Evolutionary conservation across 2,329 filamentous ascomycete genomes (phyloP), one percentile per base, ranked within the genome.

Genomic region (Epichloe sp.): DNA sequence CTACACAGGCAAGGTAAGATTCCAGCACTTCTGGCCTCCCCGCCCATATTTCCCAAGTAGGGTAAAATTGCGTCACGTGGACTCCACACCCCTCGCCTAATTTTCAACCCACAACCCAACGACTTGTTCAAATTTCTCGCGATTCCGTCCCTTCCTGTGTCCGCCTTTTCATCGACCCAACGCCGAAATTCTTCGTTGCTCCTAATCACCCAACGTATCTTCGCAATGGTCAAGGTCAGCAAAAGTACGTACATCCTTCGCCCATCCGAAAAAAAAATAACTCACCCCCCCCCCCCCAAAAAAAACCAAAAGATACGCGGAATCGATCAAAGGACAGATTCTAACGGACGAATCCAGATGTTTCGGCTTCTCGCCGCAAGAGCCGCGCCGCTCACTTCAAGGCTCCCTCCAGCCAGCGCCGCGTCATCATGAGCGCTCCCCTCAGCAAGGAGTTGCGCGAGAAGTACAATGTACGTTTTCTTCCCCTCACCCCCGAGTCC

Each of bases 371-470:
- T 70, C 84, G 91, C 77, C 86, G 91, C 79, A 98, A 98, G 88
- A 93, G 88, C 77, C 88, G 93, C 76, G 95, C 95, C 82, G 87
- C 88, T 71, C 91, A 98, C 82, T 98, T 95, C 83, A 78, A 80
- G 72, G 93, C 93, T 63, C 89, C 90, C 64, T 96, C 90, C 72
- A 89, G 86, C 78, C 81, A 88, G 71, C 90, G 93, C 75, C 88
- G 93, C 71, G 80, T 85, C 66, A 95, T 95, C 79, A 96, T 98
- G 90, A 91, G 86, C 78, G 90, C 93, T 63, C 86, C 88, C 66
- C 82, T 96, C 63, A 86, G 80, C 79, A 95, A 95, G 82, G 93
- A 98, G 79, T 83, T 98, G 71, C 85, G 89, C 71, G 90, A 95
- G 77, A 93, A 98, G 84, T 87, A 98, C 86, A 95, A 95, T 75